Conservation (phyloP, 352 stramenopile genomes). For the Pythium dissotocum region DNA sequence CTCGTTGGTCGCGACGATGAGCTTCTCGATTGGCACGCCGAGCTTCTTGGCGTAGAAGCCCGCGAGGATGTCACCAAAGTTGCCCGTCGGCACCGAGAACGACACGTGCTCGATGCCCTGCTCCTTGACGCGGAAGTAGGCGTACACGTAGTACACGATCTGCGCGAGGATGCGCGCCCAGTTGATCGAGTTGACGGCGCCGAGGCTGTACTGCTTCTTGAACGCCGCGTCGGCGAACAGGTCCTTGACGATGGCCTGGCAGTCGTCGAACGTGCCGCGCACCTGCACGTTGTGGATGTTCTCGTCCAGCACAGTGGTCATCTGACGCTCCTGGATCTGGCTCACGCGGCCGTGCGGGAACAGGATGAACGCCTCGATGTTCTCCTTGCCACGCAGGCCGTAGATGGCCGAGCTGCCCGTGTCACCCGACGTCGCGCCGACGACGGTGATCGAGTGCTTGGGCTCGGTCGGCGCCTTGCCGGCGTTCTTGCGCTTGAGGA, state of each 20-base stretch:
- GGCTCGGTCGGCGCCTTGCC: constrained; percentile 43
- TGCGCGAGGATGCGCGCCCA: constrained; percentile 98
- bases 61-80: constrained; percentile 99
- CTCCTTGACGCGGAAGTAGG: constrained; percentile 91
- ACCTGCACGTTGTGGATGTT: constrained; percentile 98
- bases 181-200: constrained; percentile 99
- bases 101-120: constrained; percentile 72
- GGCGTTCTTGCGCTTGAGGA: constrained; percentile 91
- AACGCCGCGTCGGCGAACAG: constrained; percentile 95
- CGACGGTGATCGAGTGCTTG: constrained; percentile 93
- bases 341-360: constrained; percentile 96
- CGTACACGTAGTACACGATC: constrained; percentile 99
- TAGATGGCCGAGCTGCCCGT: constrained; percentile 98
- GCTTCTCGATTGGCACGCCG: constrained; percentile 93
- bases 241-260: constrained; percentile 99
- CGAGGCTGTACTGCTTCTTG: constrained; percentile 91
- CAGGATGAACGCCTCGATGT: constrained; percentile 98
- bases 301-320: constrained; percentile 97
- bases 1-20: constrained; percentile 99
- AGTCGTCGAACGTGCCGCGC: constrained; percentile 98
- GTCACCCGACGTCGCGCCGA: constrained; percentile 98
- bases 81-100: constrained; percentile 98
- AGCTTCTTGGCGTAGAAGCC: constrained; percentile 96
- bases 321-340: constrained; percentile 98
- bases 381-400: constrained; percentile 96